These are phyloP conservation scores for Vinca major DNA, from an alignment of 305 asterid species.

Conservation along the genomic window DNA sequence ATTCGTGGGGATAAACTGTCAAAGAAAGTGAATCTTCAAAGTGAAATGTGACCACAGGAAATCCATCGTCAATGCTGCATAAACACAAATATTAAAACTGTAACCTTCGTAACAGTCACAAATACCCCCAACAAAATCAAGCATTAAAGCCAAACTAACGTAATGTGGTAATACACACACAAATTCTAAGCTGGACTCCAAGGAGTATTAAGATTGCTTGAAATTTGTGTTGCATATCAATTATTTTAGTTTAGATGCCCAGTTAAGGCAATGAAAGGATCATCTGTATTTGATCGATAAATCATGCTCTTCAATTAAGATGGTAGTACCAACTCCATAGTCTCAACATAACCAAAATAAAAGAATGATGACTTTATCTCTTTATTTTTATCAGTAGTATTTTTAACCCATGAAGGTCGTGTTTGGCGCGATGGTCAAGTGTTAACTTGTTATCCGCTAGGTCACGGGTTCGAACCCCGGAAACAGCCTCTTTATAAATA, in stretches of 20 bases:
- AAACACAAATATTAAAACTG: conserved; percentile 7
- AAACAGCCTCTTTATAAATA: no score
- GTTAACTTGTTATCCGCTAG: no score
- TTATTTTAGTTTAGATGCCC: not conserved
- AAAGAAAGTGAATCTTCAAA: conserved; percentile 48
- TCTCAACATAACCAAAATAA: not conserved
- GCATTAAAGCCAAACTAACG: conserved; percentile 2
- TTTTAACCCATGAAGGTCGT: no score
- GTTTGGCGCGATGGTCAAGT: no score
- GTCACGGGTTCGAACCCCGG: no score
- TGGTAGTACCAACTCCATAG: not conserved
- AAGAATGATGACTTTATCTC: no score
- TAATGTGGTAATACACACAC: not conserved
- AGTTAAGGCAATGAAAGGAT: not conserved
- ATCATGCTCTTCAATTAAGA: conserved; percentile 5
- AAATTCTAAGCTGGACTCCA: not conserved
- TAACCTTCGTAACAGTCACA: conserved; percentile 8
- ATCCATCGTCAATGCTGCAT: conserved; percentile 57
- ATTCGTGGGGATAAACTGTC: conserved; percentile 74
- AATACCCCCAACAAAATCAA: conserved; percentile 4
- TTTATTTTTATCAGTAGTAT: no score
- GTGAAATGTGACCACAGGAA: conserved; percentile 73
- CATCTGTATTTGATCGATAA: not conserved
- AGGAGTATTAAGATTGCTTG: not conserved
- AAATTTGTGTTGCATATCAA: not conserved